These are phyloP conservation scores for Lotmaria passim DNA, from an alignment of 208 protist genomes.

Conservation along the genomic window DNA sequence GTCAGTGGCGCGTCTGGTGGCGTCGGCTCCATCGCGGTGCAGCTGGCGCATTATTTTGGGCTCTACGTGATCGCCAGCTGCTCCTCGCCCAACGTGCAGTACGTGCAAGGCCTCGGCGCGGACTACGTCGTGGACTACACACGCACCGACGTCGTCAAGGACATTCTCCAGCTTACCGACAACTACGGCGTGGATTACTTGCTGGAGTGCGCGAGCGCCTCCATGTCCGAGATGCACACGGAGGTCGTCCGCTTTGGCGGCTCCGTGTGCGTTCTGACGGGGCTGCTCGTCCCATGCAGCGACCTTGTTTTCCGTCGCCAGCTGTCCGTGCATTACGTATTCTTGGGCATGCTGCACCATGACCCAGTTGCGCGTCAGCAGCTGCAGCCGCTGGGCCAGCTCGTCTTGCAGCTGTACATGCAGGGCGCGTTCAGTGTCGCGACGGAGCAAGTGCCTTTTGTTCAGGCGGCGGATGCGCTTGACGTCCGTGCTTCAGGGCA, in stretches of 20 bases:
- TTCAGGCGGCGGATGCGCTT: constrained; percentile 45
- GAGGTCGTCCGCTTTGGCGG: constrained; percentile 74
- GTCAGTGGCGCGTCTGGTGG: constrained; percentile 80
- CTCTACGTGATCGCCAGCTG: constrained; percentile 70
- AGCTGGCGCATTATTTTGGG: constrained; percentile 81
- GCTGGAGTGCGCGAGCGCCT: constrained; percentile 56
- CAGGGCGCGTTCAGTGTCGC: constrained; percentile 52
- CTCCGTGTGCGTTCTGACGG: constrained; percentile 61
- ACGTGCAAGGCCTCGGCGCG: constrained; percentile 63
- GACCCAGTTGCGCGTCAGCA: constrained; percentile 38
- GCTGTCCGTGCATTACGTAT: constrained; percentile 72
- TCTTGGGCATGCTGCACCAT: constrained; percentile 45
- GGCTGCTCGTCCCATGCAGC: constrained; percentile 30
- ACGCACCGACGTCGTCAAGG: constrained; percentile 46
- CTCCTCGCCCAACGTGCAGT: constrained; percentile 57
- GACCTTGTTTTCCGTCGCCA: constrained; percentile 65
- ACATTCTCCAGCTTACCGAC: constrained; percentile 55
- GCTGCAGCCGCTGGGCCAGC: constrained; percentile 47
- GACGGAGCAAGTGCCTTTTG: constrained; percentile 61
- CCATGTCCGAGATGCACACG: constrained; percentile 44
- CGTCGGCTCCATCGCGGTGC: constrained; percentile 74
- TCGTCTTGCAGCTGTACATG: constrained; percentile 51
- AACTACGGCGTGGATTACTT: constrained; percentile 86
- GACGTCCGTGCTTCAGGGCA: constrained; percentile 52
- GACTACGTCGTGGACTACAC: constrained; percentile 83